A percentile compares a stretch with the other conserved stretches of the same genome.
Conservation (phyloP, 225 moss, liverwort and hornwort genomes). For the Pseudoscleropodium purum region DNA sequence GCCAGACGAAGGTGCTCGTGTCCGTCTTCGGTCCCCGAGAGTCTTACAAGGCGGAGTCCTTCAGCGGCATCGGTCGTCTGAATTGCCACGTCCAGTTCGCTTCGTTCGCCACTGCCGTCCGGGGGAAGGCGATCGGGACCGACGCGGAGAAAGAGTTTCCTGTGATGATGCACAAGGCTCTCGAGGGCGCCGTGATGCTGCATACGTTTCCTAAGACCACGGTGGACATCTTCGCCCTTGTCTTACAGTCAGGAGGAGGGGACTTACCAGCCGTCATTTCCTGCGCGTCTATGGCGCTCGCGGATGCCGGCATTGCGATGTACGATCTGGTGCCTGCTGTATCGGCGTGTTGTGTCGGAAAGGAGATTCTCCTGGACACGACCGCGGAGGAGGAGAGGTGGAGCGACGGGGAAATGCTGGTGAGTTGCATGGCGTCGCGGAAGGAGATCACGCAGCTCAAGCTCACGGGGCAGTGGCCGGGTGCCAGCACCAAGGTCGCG, state of each 20-base stretch:
- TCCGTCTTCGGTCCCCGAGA: slow-evolving; percentile 93
- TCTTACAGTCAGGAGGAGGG: slow-evolving; percentile 81
- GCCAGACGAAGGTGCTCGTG: slow-evolving; percentile 92
- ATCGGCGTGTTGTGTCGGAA: slow-evolving; percentile 62
- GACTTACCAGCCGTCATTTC: slow-evolving; percentile 75
- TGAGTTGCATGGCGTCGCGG: slow-evolving; percentile 73
- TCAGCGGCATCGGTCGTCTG: slow-evolving; percentile 78
- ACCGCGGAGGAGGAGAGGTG: slow-evolving; percentile 69
- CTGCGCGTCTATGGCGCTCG: slow-evolving; percentile 89
- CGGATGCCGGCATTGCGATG: slow-evolving; percentile 92
- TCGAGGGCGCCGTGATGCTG: slow-evolving; percentile 81
- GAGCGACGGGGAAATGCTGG: slow-evolving; percentile 80
- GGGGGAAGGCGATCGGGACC: slow-evolving; percentile 35
- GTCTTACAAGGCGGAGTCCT: slow-evolving; percentile 87
- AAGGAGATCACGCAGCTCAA: slow-evolving; percentile 84
- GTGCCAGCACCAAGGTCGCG: slow-evolving; percentile 45
- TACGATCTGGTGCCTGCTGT: slow-evolving; percentile 80
- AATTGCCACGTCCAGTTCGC: slow-evolving; percentile 90
- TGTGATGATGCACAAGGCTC: slow-evolving; percentile 71
- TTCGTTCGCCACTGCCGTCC: slow-evolving; percentile 58
- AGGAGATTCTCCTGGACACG: slow-evolving; percentile 68
- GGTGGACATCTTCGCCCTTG: slow-evolving; percentile 85
- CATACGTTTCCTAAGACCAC: slow-evolving; percentile 97
- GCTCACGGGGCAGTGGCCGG: slow-evolving; percentile 85
- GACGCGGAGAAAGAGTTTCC: slow-evolving; percentile 76